A percentile compares a stretch with the other conserved stretches of the same genome.
Evolutionary conservation across 345 rosid species (phyloP).

Genomic region (Kernera saxatilis): DNA sequence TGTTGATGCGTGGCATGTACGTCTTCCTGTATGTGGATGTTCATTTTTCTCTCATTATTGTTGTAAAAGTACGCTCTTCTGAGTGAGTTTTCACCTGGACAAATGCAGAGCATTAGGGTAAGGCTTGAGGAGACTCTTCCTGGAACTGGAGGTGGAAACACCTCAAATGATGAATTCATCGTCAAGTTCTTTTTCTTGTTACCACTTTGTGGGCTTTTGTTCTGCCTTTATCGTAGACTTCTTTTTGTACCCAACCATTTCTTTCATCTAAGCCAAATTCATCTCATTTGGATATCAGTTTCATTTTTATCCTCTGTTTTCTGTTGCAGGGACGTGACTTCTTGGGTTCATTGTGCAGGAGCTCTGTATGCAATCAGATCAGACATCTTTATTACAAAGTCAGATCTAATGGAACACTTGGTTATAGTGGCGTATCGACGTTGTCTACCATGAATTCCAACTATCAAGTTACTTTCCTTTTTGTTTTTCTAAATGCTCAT

Average conservation of each 20-base stretch:
- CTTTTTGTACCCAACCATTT: not conserved
- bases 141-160: slow-evolving; percentile 81
- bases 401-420: slow-evolving; percentile 50
- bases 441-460: slow-evolving; percentile 42
- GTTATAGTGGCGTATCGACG: slow-evolving; percentile 55
- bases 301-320: not conserved
- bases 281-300: not conserved
- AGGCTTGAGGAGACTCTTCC: slow-evolving; percentile 41
- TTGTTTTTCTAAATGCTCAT: not conserved
- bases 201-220: slow-evolving; percentile 56
- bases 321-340: slow-evolving; percentile 49
- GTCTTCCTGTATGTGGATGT: slow-evolving; percentile 2
- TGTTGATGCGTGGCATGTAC: slow-evolving; percentile 96
- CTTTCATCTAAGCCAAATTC: not conserved
- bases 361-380: slow-evolving; percentile 53
- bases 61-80: not conserved
- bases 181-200: slow-evolving; percentile 69
- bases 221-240: slow-evolving; percentile 24
- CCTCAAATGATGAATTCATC: slow-evolving; percentile 58
- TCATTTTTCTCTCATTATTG: not conserved
- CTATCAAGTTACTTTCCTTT: slow-evolving; percentile 44
- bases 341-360: slow-evolving; percentile 45
- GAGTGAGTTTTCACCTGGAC: not conserved
- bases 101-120: slow-evolving; percentile 42
- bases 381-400: slow-evolving; percentile 58